Evolutionary conservation across 371 early-diverging fungal species (phyloP), one percentile per base, ranked within the genome.

Genomic region (Hamiltosporidium magnivora): DNA sequence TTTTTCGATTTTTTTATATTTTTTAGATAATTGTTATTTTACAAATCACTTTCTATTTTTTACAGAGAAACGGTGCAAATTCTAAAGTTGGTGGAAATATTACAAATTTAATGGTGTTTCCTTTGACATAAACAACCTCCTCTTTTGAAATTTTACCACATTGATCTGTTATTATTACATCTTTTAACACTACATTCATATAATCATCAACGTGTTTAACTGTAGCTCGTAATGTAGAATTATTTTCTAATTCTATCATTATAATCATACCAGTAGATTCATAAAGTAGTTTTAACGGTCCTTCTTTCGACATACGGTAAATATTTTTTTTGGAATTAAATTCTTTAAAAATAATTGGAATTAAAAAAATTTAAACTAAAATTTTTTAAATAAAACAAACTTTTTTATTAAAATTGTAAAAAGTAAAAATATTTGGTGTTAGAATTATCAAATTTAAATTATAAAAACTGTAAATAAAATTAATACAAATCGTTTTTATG

Each of bases 201-300:
- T 53, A 66, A 52, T 73, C 74, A 41, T 73, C 74, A 11, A 73
- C 37, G 44, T 73, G 67, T 44, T 56, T 44, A 2, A 73, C 54
- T 11, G 37, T 58, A 25, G 69, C 74, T 40, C 53, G 64, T 43
- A 43, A 63, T 44, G 58, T 66, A 1, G 12, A 41, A 49, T 53
- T 54, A 46, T 65, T 63, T 43, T 39, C 39, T 4, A 65, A 60
- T 44, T 66, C 61, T 37, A 73, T 36, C 36, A 49, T 63, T 11
- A 73, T 54, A 39, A 58, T 42, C 43, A 69, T 53, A 46, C 58
- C 60, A 52, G 59, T 42, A 44, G 67, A 40, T 66, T 73, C 74
- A 49, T 73, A 56, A 1, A 73, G 49, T 4, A 63, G 46, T 58
- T 67, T 58, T 40, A 72, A 60, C 14, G 69, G 69, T 41, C 54